These are phyloP conservation scores for Venturia carpophila DNA, from an alignment of 2,329 filamentous ascomycete genomes.

Conservation along the genomic window DNA sequence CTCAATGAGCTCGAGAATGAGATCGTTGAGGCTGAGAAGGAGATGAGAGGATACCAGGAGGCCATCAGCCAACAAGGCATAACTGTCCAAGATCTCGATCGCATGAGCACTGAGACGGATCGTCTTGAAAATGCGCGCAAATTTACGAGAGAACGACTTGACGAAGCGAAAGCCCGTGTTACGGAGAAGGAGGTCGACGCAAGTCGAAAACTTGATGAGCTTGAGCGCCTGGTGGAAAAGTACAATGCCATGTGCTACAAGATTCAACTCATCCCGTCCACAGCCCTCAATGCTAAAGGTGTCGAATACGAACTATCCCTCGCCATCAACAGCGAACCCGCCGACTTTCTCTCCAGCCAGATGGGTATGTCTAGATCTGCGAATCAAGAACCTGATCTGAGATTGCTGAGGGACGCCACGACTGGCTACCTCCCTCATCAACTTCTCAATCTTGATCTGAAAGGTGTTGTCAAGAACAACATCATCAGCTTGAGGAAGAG, in stretches of 20 bases:
- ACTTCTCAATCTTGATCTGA: constrained; percentile 80
- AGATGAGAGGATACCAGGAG: constrained; percentile 70
- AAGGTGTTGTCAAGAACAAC: constrained; percentile 70
- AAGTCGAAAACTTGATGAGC: constrained; percentile 74
- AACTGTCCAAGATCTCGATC: constrained; percentile 96
- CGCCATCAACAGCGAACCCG: constrained; percentile 59
- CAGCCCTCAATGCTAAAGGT: constrained; percentile 78
- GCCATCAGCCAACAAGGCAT: constrained; percentile 89
- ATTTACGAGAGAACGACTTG: constrained; percentile 63
- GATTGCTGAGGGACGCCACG: constrained; percentile 70
- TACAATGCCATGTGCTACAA: constrained; percentile 96
- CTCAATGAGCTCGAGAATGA: constrained; percentile 67
- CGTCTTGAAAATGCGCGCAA: constrained; percentile 85
- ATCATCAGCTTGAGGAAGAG: constrained; percentile 77
- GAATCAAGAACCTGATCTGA: constrained; percentile 52
- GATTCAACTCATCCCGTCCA: constrained; percentile 78
- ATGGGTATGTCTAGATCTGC: constrained; percentile 39
- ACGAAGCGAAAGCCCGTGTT: constrained; percentile 76
- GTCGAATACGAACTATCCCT: constrained; percentile 77
- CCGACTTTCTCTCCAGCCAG: constrained; percentile 58
- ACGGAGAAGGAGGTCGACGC: constrained; percentile 85
- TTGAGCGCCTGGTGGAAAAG: constrained; percentile 81
- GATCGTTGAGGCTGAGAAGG: constrained; percentile 71
- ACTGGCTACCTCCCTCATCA: constrained; percentile 87
- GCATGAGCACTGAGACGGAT: constrained; percentile 93